phyloP scores from a whole-genome alignment of 1,139 yeast genomes.

The Schwanniomyces etchellsii region DNA sequence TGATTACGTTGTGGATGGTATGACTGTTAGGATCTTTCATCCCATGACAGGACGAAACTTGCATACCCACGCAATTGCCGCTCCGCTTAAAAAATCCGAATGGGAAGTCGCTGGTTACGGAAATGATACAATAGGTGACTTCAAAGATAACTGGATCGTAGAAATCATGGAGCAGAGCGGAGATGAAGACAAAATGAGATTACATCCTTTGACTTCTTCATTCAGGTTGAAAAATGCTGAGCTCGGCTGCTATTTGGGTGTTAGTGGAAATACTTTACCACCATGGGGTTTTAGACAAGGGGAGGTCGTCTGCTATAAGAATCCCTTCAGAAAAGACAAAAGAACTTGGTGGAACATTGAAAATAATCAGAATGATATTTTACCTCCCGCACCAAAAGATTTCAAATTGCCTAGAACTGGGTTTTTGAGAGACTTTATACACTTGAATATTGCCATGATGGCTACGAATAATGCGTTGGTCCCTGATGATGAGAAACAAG shows the following conservation, averaged over 20 bases:
- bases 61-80: slow-evolving; percentile 79
- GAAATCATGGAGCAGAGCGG: slow-evolving; percentile 81
- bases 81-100: slow-evolving; percentile 67
- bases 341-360: slow-evolving; percentile 99
- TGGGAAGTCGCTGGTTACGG: slow-evolving; percentile 95
- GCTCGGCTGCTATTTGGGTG: slow-evolving; percentile 81
- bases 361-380: slow-evolving; percentile 65
- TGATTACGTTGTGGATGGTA: slow-evolving; percentile 65
- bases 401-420: slow-evolving; percentile 78
- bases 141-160: slow-evolving; percentile 88
- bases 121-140: slow-evolving; percentile 78
- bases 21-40: slow-evolving; percentile 73
- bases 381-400: slow-evolving; percentile 69
- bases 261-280: slow-evolving; percentile 75
- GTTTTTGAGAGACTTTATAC: slow-evolving; percentile 85
- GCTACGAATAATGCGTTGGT: slow-evolving; percentile 95
- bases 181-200: slow-evolving; percentile 53
- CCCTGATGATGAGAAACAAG: slow-evolving; percentile 89
- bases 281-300: slow-evolving; percentile 99
- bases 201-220: slow-evolving; percentile 86
- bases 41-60: slow-evolving; percentile 80
- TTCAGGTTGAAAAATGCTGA: slow-evolving; percentile 68
- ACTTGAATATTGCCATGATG: slow-evolving; percentile 96
- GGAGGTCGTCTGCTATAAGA: slow-evolving; percentile 82
- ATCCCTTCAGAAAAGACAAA: slow-evolving; percentile 78